A percentile compares a stretch with the other conserved stretches of the same genome.
phyloP scores from a whole-genome alignment of 2,329 filamentous ascomycete genomes.

The Aspergillus tanneri region DNA sequence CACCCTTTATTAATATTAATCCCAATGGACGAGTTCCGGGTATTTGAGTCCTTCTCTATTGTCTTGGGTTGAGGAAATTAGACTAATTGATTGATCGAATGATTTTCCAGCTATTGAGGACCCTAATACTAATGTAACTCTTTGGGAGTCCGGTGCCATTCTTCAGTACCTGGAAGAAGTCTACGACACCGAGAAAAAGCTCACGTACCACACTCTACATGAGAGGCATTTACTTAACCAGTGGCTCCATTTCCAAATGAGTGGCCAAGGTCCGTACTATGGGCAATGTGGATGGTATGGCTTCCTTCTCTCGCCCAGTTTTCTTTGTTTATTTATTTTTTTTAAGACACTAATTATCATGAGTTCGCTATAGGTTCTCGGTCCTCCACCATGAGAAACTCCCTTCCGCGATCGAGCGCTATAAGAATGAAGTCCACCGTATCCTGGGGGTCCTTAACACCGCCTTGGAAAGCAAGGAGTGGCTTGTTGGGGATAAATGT shows the following conservation, averaged over 20 bases:
- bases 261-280: conserved; percentile 10
- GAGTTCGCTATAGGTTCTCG: conserved; percentile 1
- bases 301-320: background rate
- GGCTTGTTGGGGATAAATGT: conserved; percentile 8
- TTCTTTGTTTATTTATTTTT: no score
- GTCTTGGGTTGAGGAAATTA: no score
- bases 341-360: background rate
- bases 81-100: no score
- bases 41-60: conserved; percentile 30
- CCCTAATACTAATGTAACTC: conserved; percentile 42
- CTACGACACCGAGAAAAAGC: conserved; percentile 8
- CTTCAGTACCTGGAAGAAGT: conserved; percentile 46
- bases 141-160: conserved; percentile 54
- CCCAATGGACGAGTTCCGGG: conserved; percentile 36
- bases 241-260: conserved; percentile 12
- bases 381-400: background rate
- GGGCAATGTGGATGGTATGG: conserved; percentile 8
- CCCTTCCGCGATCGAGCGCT: conserved; percentile 1
- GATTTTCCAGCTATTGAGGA: conserved; percentile 45
- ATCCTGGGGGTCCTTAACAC: conserved; percentile 1
- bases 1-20: conserved; percentile 18
- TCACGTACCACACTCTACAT: background rate
- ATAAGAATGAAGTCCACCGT: conserved; percentile 1
- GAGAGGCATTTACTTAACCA: conserved; percentile 7
- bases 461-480: background rate